phyloP scores from a whole-genome alignment of 352 stramenopile species.

The Globisporangium cylindrosporum region DNA sequence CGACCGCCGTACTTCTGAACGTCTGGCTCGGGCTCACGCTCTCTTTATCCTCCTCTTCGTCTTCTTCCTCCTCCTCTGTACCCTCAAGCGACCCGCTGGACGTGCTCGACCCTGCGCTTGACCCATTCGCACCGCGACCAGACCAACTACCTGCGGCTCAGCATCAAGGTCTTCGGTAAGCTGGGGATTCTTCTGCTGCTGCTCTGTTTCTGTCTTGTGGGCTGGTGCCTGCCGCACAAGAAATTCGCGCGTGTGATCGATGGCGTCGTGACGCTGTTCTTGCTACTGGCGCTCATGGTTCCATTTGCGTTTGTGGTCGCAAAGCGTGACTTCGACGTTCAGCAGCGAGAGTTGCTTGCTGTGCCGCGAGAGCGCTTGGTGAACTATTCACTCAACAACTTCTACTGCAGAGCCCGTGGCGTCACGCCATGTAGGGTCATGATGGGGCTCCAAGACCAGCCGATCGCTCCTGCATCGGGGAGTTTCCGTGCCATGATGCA shows the following conservation, averaged over 20 bases:
- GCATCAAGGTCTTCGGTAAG: not conserved
- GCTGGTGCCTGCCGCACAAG: conserved; percentile 1
- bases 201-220: conserved; percentile 4
- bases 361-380: not conserved
- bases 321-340: not conserved
- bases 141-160: conserved; percentile 3
- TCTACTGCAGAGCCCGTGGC: conserved; percentile 8
- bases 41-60: not conserved
- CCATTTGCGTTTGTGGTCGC: not conserved
- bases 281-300: not conserved
- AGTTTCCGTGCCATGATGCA: not conserved
- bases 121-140: not conserved
- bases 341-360: not conserved
- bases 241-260: conserved; percentile 4
- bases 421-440: conserved; percentile 1
- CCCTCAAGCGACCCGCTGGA: not conserved
- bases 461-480: not conserved
- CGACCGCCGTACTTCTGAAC: not conserved
- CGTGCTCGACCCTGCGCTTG: conserved; percentile 1
- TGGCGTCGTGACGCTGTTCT: not conserved
- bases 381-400: not conserved
- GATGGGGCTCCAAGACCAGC: not conserved
- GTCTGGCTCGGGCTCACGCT: conserved; percentile 4
- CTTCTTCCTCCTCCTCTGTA: not conserved
- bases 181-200: conserved; percentile 1